Percentiles rank a stretch among this genome's conserved stretches.
Conservation (phyloP, 768 basidiomycete species). For the Termitomyces sp. region DNA sequence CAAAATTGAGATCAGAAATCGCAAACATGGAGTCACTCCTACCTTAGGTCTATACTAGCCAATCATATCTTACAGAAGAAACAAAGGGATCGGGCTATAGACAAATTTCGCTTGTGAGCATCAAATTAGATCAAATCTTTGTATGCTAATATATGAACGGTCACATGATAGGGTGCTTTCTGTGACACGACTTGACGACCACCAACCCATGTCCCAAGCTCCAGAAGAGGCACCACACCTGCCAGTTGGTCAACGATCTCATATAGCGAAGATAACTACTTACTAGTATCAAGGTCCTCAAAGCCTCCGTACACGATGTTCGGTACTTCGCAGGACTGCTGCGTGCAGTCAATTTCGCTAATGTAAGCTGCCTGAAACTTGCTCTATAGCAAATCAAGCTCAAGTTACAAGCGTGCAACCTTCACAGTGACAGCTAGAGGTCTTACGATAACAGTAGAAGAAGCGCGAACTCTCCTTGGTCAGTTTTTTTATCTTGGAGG, state of each 20-base stretch:
- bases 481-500: neutral
- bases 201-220: neutral
- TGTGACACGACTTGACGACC: too few species aligned
- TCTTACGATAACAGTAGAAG: conserved; percentile 78
- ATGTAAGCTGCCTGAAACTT: conserved; percentile 42
- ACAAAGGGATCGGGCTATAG: too few species aligned
- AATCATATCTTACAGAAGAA: too few species aligned
- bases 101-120: too few species aligned
- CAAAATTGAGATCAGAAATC: too few species aligned
- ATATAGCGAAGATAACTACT: neutral
- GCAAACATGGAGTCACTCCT: too few species aligned
- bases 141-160: too few species aligned
- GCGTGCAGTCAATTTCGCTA: conserved; percentile 75
- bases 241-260: neutral
- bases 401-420: conserved; percentile 55
- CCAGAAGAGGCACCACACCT: neutral
- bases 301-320: conserved; percentile 74
- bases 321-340: conserved; percentile 75
- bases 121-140: too few species aligned
- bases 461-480: conserved; percentile 80
- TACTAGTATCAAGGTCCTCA: conserved; percentile 38
- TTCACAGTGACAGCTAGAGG: conserved; percentile 67
- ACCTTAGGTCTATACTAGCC: too few species aligned
- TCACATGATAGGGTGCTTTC: neutral
- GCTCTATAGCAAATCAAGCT: neutral